Evolutionary conservation across 1,284 basidiomycete genomes (phyloP).

Genomic region (Afroboletus lepidellus): DNA sequence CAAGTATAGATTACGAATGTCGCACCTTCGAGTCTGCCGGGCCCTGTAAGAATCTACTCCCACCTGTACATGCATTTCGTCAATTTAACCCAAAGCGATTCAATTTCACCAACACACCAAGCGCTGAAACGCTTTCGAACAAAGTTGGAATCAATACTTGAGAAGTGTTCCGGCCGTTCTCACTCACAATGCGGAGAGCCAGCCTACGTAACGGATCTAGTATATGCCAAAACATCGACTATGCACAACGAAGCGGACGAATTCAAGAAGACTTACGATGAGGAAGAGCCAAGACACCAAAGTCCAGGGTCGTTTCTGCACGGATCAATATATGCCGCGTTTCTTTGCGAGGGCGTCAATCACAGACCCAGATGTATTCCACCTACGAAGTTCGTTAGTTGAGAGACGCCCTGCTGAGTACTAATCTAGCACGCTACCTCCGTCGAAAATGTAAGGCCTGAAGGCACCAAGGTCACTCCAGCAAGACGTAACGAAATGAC

Average conservation of each 20-base stretch:
- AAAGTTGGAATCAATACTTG: not conserved
- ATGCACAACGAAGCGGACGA: not conserved
- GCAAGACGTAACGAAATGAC: not conserved
- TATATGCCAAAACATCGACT: not conserved
- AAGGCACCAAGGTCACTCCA: not conserved
- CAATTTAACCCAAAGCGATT: not conserved
- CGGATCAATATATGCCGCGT: not conserved
- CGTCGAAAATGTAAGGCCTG: not conserved
- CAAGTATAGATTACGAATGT: not conserved
- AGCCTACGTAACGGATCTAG: constrained; percentile 2
- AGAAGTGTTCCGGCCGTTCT: not conserved
- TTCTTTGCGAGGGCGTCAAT: not conserved
- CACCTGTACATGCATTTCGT: not conserved
- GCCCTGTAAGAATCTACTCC: constrained; percentile 2
- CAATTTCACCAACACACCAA: not conserved
- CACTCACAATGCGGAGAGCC: not conserved
- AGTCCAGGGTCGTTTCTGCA: constrained; percentile 1
- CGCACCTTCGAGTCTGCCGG: not conserved
- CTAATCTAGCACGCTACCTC: not conserved
- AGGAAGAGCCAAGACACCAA: constrained; percentile 1
- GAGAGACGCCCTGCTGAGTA: not conserved
- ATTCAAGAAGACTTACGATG: not conserved
- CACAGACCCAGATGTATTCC: constrained; percentile 1
- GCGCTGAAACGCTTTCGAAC: not conserved
- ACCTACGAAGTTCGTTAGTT: not conserved